Evolutionary conservation across 768 basidiomycete genomes (phyloP), one percentile per base, ranked within the genome.

Genomic region (Daedalea quercina): DNA sequence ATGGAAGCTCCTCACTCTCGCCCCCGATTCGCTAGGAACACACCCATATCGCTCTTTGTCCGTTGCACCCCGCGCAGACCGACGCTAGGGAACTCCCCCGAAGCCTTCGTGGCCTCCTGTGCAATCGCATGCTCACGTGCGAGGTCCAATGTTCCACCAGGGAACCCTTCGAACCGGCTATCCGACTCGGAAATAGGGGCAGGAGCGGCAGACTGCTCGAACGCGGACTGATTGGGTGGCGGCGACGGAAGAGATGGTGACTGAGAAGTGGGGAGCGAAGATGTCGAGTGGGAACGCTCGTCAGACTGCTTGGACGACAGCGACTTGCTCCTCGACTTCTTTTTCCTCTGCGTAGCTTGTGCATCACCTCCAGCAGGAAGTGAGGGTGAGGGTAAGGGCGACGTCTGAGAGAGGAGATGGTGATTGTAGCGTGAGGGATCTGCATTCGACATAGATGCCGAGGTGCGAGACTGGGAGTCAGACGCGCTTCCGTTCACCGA

Each of bases 381-480:
- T 22, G 53, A 26, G 49, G 51, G 28, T 43, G 50, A 45, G 17
- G 51, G 50, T 35, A 48, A 17, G 40, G 52, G 43, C n/a, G 50
- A 46, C 19, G 47, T 48, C 22, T 67, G 67, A 11, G 60, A 55
- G 28, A 57, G 45, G 34, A 59, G 65, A 34, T 61, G 58, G 41
- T 65, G 62, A 46, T 64, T 62, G 50, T 67, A 67, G n/a, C 50
- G 59, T 35, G 61, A 47, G 3, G 52, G 37, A 45, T 49, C 55
- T 48, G 63, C 61, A 28, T 60, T 55, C 23, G 75, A 74, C 24
- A 68, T 44, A 0, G 80, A 81, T 3, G 48, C 67, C 3, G 83
- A 82, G 0, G 84, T 84, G 28, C 79, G 76, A 3, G 82, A 85
- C 33, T 76, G 78, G 3, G 81, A 82, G 53, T 82, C 80, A 0